phyloP scores from a whole-genome alignment of 1,284 basidiomycete genomes.

The Ustilago esculenta region DNA sequence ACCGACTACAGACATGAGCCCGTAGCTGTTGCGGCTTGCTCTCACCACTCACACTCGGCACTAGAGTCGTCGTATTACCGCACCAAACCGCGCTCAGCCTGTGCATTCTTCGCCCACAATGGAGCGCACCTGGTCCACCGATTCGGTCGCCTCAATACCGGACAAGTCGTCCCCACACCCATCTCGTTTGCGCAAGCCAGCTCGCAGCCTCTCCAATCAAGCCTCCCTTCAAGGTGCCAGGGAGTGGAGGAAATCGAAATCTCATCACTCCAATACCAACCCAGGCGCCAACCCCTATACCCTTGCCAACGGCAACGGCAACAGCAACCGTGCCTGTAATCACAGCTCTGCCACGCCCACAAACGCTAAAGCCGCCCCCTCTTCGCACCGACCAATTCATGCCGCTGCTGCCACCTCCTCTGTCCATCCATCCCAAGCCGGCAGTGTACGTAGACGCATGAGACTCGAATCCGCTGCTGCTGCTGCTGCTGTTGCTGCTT shows the following conservation, averaged over 20 bases:
- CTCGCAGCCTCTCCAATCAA: conserved; percentile 45
- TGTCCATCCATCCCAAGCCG: conserved; percentile 5
- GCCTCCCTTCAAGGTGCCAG: conserved; percentile 25
- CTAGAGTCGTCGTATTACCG: not conserved
- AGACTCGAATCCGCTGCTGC: conserved; percentile 34
- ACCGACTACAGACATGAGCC: no score
- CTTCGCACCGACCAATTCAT: conserved; percentile 23
- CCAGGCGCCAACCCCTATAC: not conserved
- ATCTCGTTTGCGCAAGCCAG: conserved; percentile 34
- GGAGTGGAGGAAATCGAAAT: conserved; percentile 42
- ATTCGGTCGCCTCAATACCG: conserved; percentile 38
- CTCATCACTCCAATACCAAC: conserved; percentile 11
- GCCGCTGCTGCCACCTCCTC: conserved; percentile 2
- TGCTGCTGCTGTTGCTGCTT: conserved; percentile 10
- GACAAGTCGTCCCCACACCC: conserved; percentile 35
- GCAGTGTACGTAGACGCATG: conserved; percentile 24
- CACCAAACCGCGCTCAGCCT: not conserved
- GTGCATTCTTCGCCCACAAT: conserved; percentile 4
- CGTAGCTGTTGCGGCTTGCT: no score
- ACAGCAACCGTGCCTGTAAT: no score
- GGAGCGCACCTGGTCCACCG: conserved; percentile 50
- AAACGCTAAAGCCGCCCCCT: conserved; percentile 36
- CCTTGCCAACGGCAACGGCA: not conserved
- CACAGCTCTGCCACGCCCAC: conserved; percentile 1
- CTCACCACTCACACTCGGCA: not conserved